A percentile compares a stretch with the other conserved stretches of the same genome.
phyloP scores from a whole-genome alignment of 176 grass and related monocot genomes.

The Eragrostis curvula region DNA sequence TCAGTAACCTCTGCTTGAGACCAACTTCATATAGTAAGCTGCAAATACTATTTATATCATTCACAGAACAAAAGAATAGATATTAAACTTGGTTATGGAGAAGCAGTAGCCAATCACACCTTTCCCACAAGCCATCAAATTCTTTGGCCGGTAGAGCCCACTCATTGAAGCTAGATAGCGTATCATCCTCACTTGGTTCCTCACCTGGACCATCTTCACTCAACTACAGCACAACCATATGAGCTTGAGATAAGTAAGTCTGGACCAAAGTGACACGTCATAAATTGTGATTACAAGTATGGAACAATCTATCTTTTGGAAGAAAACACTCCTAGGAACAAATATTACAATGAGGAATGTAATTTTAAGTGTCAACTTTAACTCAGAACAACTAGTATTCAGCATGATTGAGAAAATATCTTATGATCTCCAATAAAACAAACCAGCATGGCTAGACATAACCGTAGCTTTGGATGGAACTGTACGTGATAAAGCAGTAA shows the following conservation, averaged over 20 bases:
- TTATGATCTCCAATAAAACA: conserved; percentile 27
- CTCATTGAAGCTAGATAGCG: conserved; percentile 93
- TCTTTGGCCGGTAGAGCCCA: conserved; percentile 92
- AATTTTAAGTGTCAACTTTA: background rate
- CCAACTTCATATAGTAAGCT: conserved; percentile 98
- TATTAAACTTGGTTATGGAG: conserved; percentile 7
- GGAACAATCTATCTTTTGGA: background rate
- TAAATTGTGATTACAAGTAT: conserved; percentile 6
- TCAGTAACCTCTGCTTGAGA: conserved; percentile 93
- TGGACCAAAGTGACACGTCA: background rate
- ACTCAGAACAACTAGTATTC: background rate
- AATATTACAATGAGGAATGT: conserved; percentile 2
- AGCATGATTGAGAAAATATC: conserved; percentile 21
- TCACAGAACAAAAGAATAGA: conserved; percentile 20
- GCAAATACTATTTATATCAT: conserved; percentile 40
- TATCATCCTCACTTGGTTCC: conserved; percentile 87
- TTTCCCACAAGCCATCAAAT: conserved; percentile 99
- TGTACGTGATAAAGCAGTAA: conserved; percentile 20
- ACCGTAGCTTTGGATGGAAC: background rate
- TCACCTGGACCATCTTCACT: conserved; percentile 97
- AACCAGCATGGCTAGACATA: conserved; percentile 1
- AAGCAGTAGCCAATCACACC: conserved; percentile 49
- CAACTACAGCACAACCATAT: conserved; percentile 61
- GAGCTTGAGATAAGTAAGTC: conserved; percentile 31
- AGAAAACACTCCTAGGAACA: background rate